Conservation (phyloP, 129 eudicot genomes). For the Tanacetum coccineum region DNA sequence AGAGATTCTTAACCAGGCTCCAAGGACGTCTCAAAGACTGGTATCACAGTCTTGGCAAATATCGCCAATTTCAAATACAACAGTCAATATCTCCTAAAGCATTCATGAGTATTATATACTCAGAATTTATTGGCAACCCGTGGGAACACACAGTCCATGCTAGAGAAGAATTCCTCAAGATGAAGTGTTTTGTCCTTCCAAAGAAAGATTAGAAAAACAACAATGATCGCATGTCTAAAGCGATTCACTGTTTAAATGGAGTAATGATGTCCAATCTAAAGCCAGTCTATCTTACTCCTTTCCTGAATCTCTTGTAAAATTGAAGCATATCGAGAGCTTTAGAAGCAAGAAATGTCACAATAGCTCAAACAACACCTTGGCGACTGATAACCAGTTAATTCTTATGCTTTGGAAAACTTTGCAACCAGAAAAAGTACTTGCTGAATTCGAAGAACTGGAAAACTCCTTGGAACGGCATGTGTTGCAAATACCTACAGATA, state of each 20-base stretch:
- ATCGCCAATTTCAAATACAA: neutral
- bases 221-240: neutral
- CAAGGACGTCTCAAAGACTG: no score
- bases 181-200: neutral
- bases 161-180: neutral
- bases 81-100: neutral
- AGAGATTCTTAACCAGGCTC: no score
- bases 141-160: neutral
- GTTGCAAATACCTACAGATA: no score
- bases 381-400: no score
- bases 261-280: slow-evolving; percentile 3
- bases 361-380: neutral
- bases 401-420: no score
- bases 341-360: neutral
- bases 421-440: neutral
- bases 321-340: neutral
- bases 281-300: neutral
- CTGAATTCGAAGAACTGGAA: neutral
- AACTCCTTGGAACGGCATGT: no score
- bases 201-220: neutral
- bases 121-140: neutral
- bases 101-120: neutral
- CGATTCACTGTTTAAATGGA: neutral
- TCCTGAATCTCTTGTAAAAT: neutral
- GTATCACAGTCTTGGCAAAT: slow-evolving; percentile 4